Conservation (phyloP, 1,284 basidiomycete species). For the Exobasidium cylindrosporum region DNA sequence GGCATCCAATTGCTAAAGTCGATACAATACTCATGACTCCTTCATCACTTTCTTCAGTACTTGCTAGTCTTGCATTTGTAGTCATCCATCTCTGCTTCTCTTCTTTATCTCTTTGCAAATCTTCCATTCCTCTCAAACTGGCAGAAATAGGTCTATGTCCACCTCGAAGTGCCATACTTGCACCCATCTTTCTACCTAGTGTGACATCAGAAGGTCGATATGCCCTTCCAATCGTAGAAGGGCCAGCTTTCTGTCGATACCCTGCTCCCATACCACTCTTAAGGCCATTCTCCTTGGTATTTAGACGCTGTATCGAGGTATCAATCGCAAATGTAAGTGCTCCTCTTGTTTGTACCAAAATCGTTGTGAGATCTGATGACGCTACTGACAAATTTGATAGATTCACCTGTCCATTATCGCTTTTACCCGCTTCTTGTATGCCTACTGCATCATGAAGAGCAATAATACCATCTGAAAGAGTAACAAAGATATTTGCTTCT, state of each 20-base stretch:
- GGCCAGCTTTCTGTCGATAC: neutral
- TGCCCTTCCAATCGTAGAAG: neutral
- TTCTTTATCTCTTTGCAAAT: slow-evolving; percentile 13
- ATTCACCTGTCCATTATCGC: neutral
- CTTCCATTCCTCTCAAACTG: slow-evolving; percentile 17
- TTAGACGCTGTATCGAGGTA: slow-evolving; percentile 60
- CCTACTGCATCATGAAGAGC: slow-evolving; percentile 5
- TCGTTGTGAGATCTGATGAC: neutral
- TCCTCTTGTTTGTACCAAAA: slow-evolving; percentile 61
- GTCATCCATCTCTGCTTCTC: slow-evolving; percentile 10
- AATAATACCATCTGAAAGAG: slow-evolving; percentile 4
- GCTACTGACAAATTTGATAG: neutral
- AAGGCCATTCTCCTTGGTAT: neutral
- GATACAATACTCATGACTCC: slow-evolving; percentile 61
- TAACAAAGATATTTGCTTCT: slow-evolving; percentile 9
- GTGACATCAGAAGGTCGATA: slow-evolving; percentile 5
- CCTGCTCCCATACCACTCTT: neutral
- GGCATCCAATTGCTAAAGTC: slow-evolving; percentile 77
- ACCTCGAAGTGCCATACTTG: neutral
- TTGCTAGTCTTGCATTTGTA: slow-evolving; percentile 5
- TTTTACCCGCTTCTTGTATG: neutral
- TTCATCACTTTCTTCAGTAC: neutral
- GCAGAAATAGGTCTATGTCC: neutral
- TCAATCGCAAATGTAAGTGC: slow-evolving; percentile 77
- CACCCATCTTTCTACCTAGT: slow-evolving; percentile 1